Evolutionary conservation across 768 basidiomycete species (phyloP), one percentile per base, ranked within the genome.

Genomic region (Crucibulum laeve): DNA sequence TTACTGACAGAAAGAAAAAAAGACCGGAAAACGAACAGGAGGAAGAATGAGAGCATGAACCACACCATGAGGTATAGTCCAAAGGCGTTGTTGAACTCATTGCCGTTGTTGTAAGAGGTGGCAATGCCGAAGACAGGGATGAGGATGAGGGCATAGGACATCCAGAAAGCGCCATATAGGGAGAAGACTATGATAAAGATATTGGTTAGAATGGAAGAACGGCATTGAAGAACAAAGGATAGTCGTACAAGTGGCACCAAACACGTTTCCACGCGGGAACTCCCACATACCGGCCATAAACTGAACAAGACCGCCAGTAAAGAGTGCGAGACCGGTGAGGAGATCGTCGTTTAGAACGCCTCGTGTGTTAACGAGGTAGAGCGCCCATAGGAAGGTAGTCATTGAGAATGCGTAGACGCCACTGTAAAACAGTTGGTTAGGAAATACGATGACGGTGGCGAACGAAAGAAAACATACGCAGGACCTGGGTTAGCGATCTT

Each of bases 281-380:
- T 73, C 69, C 79, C 79, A 81, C 74, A 83, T 81, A 41, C 83
- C 84, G 17, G 82, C 83, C 40, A 84, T 56, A 47, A 85, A 63
- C 51, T 84, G 82, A 23, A 65, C 73, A 8, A 84, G 73, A 45
- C 84, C 83, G n/a, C 83, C 83, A 44, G 72, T 69, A 50, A 73
- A 78, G 46, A 80, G 53, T 4, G 80, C 78, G 78, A 85, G 79
- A 37, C 82, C 84, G 25, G 81, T 64, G 26, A 82, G 68, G 14
- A 71, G 68, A 41, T 78, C 78, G 35, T 73, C 69, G 1, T 48
- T 53, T 15, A 46, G 39, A 34, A 79, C 53, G 13, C 57, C 47
- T 24, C 73, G 68, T 1, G 69, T 68, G 10, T 65, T 58, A 17
- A 71, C 64, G 45, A 74, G 76, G 65, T 68, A 74, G 40, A 81